Conservation (phyloP, 257 asterid genomes). For the Solanum arcanum region DNA sequence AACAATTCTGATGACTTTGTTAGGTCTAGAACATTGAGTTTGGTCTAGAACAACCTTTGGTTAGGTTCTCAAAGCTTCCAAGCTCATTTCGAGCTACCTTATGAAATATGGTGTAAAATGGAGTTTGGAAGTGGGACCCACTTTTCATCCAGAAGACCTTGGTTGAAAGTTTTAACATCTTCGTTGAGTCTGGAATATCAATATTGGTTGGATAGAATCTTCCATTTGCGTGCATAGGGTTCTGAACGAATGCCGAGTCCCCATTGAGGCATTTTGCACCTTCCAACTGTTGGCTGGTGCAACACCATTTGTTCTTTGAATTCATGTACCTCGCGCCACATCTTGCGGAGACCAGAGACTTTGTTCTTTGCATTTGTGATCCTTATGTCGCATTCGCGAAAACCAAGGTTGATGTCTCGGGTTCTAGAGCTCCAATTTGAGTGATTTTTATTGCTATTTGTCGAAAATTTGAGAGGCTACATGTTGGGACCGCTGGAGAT, state of each 20-base stretch:
- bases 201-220: background rate
- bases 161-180: background rate
- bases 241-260: accelerated
- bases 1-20: background rate
- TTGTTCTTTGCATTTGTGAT: background rate
- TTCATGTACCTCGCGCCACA: background rate
- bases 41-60: background rate
- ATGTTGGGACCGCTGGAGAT: background rate
- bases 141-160: background rate
- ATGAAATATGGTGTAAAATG: background rate
- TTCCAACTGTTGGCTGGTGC: background rate
- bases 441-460: background rate
- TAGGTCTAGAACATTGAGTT: background rate
- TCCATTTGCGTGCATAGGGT: too few relatives aligned
- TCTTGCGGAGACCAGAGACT: too few relatives aligned
- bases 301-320: background rate
- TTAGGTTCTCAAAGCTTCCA: background rate
- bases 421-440: background rate
- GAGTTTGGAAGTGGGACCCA: background rate
- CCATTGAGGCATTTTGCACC: background rate
- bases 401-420: background rate
- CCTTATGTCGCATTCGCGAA: too few relatives aligned
- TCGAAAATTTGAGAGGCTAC: accelerated
- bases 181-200: accelerated
- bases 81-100: background rate